These are phyloP conservation scores for Nannochloropsis oceanica DNA, from an alignment of 108 stramenopile genomes.

Conservation along the genomic window DNA sequence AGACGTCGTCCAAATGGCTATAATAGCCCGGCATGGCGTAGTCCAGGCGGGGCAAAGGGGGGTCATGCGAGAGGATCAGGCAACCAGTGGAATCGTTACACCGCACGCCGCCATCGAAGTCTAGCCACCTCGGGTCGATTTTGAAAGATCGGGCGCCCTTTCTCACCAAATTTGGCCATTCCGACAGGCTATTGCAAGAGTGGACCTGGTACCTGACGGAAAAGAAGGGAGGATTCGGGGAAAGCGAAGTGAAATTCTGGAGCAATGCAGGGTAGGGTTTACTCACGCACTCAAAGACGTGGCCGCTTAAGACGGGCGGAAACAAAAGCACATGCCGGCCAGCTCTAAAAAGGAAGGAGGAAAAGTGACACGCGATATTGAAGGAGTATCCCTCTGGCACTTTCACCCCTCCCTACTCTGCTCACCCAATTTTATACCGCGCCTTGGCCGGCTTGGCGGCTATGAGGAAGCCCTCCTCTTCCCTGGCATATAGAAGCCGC, in stretches of 20 bases:
- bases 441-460: too few species aligned
- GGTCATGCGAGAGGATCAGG: not conserved
- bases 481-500: too few species aligned
- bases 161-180: not conserved
- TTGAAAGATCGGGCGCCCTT: not conserved
- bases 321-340: too few species aligned
- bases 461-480: too few species aligned
- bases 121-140: not conserved
- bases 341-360: too few species aligned
- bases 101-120: not conserved
- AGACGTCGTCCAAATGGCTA: not conserved
- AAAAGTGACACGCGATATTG: too few species aligned
- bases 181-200: not conserved
- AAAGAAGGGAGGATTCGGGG: not conserved
- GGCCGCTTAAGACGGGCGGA: too few species aligned
- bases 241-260: not conserved
- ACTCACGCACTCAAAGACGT: too few species aligned
- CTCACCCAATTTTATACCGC: too few species aligned
- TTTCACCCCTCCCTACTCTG: too few species aligned
- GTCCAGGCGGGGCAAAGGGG: not conserved
- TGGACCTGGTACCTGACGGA: not conserved
- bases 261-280: too few species aligned
- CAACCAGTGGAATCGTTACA: not conserved
- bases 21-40: not conserved
- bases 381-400: too few species aligned